Evolutionary conservation across 768 basidiomycete species (phyloP).

Genomic region (Symmetrospora coprosmae): DNA sequence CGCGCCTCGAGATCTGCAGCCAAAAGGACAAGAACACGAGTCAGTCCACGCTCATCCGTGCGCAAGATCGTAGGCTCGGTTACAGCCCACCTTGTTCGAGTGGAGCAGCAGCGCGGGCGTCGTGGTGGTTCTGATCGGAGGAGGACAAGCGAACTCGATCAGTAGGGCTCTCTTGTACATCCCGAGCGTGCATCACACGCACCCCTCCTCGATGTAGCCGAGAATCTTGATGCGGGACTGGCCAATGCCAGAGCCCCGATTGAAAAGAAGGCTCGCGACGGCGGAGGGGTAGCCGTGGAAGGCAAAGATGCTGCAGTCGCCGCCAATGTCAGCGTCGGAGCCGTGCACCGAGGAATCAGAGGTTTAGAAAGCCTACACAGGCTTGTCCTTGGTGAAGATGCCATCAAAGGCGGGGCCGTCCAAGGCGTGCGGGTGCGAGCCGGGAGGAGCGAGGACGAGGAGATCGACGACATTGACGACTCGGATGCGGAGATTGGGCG

Average conservation of each 20-base stretch:
- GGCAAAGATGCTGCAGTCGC: slow-evolving; percentile 43
- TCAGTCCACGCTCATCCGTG: too few species aligned
- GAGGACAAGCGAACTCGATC: background rate
- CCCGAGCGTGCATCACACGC: background rate
- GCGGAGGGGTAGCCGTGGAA: slow-evolving; percentile 43
- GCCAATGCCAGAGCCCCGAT: slow-evolving; percentile 1
- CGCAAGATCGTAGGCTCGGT: too few species aligned
- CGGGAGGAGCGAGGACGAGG: slow-evolving; percentile 60
- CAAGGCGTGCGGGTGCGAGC: slow-evolving; percentile 63
- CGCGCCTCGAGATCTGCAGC: too few species aligned
- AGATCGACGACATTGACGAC: slow-evolving; percentile 83
- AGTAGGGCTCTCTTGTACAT: background rate
- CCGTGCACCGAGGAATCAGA: too few species aligned
- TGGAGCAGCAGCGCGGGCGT: background rate
- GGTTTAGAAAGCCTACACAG: slow-evolving; percentile 44
- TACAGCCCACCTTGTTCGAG: slow-evolving; percentile 10
- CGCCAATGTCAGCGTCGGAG: too few species aligned
- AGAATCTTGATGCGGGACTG: background rate
- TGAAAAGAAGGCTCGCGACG: slow-evolving; percentile 26
- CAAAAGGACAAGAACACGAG: too few species aligned
- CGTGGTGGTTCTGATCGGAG: background rate
- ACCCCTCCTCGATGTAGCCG: slow-evolving; percentile 39
- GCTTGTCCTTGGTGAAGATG: slow-evolving; percentile 57
- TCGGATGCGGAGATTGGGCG: slow-evolving; percentile 61
- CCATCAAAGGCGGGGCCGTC: slow-evolving; percentile 49